Evolutionary conservation across 2,329 filamentous ascomycete genomes (phyloP).

Genomic region (Neonectria neomacrospora): DNA sequence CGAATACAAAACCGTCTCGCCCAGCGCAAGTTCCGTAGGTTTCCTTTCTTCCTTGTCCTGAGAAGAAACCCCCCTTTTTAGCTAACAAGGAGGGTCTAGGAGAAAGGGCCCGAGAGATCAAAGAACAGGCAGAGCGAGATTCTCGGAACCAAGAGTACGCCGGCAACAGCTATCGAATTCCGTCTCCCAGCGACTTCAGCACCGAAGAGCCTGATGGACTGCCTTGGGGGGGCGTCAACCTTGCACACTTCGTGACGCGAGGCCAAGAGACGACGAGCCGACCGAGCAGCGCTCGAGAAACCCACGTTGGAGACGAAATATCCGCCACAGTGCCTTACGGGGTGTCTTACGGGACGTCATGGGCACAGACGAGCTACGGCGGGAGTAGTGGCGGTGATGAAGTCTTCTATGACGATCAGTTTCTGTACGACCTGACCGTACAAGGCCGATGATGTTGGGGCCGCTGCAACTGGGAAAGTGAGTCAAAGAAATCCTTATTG

Average conservation of each 20-base stretch:
- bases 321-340: slow-evolving; percentile 46
- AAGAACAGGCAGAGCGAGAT: slow-evolving; percentile 72
- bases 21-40: slow-evolving; percentile 79
- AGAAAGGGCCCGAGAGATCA: slow-evolving; percentile 75
- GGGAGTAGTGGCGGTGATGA: slow-evolving; percentile 50
- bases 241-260: slow-evolving; percentile 63
- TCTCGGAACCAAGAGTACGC: slow-evolving; percentile 72
- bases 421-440: slow-evolving; percentile 43
- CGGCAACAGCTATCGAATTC: slow-evolving; percentile 71
- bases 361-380: slow-evolving; percentile 48
- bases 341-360: slow-evolving; percentile 38
- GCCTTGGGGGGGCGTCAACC: slow-evolving; percentile 77
- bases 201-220: slow-evolving; percentile 69
- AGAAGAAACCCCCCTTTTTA: not conserved
- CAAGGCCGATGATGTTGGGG: slow-evolving; percentile 27
- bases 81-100: slow-evolving; percentile 56
- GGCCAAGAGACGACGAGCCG: slow-evolving; percentile 62
- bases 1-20: slow-evolving; percentile 82
- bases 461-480: slow-evolving; percentile 23
- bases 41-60: not conserved
- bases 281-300: slow-evolving; percentile 54
- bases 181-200: slow-evolving; percentile 66
- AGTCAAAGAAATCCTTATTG: not conserved
- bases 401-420: slow-evolving; percentile 47
- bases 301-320: slow-evolving; percentile 50